Conservation (phyloP, 225 moss, liverwort and hornwort genomes). For the Physcomitrellopsis africana region DNA sequence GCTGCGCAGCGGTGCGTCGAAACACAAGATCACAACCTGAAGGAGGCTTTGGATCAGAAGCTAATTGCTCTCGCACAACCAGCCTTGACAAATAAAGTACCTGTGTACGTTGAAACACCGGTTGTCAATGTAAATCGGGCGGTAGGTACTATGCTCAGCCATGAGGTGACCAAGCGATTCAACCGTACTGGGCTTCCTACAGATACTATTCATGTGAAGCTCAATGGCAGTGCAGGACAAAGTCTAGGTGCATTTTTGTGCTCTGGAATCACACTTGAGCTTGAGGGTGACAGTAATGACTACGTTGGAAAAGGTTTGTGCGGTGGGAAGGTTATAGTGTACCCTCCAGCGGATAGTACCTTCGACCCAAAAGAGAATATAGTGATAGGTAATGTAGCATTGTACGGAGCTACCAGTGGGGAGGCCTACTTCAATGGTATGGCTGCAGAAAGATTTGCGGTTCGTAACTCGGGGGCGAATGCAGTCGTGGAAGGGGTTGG, state of each 20-base stretch:
- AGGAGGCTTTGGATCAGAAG: constrained; percentile 62
- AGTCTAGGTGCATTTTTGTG: constrained; percentile 79
- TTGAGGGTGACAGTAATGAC: constrained; percentile 93
- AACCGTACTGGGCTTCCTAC: constrained; percentile 44
- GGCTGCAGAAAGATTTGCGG: constrained; percentile 88
- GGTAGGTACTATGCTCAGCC: constrained; percentile 87
- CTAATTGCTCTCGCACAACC: constrained; percentile 75
- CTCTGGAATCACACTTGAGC: constrained; percentile 73
- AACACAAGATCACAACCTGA: constrained; percentile 72
- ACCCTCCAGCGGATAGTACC: constrained; percentile 70
- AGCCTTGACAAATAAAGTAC: constrained; percentile 57
- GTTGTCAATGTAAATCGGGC: constrained; percentile 76
- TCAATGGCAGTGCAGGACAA: constrained; percentile 80
- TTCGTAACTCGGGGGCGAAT: constrained; percentile 79
- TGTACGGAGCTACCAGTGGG: constrained; percentile 87
- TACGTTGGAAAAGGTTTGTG: constrained; percentile 87
- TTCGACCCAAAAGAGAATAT: constrained; percentile 90
- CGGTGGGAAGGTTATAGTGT: constrained; percentile 74
- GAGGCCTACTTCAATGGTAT: constrained; percentile 91
- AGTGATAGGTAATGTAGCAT: constrained; percentile 80
- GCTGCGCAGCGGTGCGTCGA: constrained; percentile 72
- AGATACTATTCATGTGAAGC: constrained; percentile 70
- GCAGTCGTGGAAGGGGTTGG: constrained; percentile 93
- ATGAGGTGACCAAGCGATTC: constrained; percentile 79
- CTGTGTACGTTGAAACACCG: constrained; percentile 74